Conservation (phyloP, 176 grass and related monocot genomes). For the Eremochloa ophiuroides region DNA sequence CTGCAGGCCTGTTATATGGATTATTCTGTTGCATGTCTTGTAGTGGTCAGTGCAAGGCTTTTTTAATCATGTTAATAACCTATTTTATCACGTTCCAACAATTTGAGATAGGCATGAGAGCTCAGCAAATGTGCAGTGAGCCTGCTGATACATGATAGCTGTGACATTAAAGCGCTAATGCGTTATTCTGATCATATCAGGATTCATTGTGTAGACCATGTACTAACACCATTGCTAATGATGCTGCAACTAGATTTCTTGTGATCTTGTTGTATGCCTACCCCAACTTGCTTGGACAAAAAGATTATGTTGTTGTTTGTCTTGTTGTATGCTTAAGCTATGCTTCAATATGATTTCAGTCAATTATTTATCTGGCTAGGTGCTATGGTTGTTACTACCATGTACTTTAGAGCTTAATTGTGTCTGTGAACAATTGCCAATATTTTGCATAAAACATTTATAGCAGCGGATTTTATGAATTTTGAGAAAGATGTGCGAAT, state of each 20-base stretch:
- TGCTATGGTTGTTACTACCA: neutral
- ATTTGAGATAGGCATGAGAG: neutral
- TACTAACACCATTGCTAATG: neutral
- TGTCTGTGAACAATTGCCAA: neutral
- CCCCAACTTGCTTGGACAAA: too few relatives aligned
- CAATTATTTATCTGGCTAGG: neutral
- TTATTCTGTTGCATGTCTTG: neutral
- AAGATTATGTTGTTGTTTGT: too few relatives aligned
- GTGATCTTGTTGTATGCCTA: neutral
- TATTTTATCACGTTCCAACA: neutral
- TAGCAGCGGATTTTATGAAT: neutral
- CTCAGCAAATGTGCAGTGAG: neutral
- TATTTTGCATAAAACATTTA: neutral
- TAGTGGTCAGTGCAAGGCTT: neutral
- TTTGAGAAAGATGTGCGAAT: neutral
- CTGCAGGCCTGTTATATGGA: neutral
- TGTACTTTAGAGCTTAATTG: neutral
- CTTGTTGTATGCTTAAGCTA: neutral
- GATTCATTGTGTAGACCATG: neutral
- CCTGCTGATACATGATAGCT: neutral
- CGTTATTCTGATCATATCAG: neutral
- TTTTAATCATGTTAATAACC: neutral
- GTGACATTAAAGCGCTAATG: neutral
- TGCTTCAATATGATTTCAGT: neutral
- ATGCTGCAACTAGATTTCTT: neutral